Percentiles rank a stretch among this genome's conserved stretches.
These are phyloP conservation scores for Verticillium isaacii DNA, from an alignment of 2,329 filamentous ascomycete species.

Conservation along the genomic window DNA sequence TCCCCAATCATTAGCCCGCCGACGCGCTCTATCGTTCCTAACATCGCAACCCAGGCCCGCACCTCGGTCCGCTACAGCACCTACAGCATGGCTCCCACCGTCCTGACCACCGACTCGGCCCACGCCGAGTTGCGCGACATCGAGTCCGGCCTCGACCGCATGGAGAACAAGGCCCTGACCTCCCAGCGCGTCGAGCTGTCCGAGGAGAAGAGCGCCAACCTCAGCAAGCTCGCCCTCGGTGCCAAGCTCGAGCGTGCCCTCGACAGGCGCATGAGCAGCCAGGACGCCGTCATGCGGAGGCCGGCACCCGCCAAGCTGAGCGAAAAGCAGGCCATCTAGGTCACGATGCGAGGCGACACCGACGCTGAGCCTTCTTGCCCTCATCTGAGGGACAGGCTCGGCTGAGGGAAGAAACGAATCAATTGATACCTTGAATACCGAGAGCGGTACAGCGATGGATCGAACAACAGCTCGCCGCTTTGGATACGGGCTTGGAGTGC, in stretches of 20 bases:
- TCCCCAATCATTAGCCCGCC: conserved; percentile 5
- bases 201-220: conserved; percentile 73
- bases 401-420: neutral
- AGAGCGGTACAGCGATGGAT: neutral
- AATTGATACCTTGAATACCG: neutral
- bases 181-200: conserved; percentile 77
- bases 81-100: conserved; percentile 54
- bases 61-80: conserved; percentile 55
- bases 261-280: conserved; percentile 77
- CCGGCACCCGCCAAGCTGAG: conserved; percentile 30
- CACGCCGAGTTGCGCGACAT: conserved; percentile 62
- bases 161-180: conserved; percentile 82
- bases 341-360: neutral
- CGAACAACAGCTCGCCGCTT: neutral
- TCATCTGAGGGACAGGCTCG: neutral
- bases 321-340: conserved; percentile 23
- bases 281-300: conserved; percentile 77
- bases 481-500: neutral
- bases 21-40: conserved; percentile 3
- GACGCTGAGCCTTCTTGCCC: neutral
- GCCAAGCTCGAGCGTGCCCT: conserved; percentile 89
- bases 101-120: conserved; percentile 48
- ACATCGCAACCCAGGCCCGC: conserved; percentile 33
- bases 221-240: conserved; percentile 82
- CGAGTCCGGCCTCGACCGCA: conserved; percentile 74